phyloP scores from a whole-genome alignment of 208 protist genomes.

The Trypanosoma avium region DNA sequence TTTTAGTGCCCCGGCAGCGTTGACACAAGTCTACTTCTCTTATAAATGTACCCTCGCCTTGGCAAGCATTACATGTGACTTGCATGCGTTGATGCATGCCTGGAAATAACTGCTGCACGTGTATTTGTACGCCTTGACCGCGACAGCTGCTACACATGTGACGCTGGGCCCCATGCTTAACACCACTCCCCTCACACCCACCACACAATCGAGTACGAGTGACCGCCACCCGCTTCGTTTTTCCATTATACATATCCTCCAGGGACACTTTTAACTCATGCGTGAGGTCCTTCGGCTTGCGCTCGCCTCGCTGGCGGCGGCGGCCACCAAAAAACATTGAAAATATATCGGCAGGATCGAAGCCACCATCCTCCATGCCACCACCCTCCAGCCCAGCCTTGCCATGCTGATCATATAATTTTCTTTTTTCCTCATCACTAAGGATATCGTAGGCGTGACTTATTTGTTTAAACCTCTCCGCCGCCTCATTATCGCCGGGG shows the following conservation, averaged over 20 bases:
- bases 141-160: constrained; percentile 84
- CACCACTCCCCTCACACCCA: constrained; percentile 63
- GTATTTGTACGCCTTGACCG: constrained; percentile 89
- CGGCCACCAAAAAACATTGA: constrained; percentile 88
- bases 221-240: constrained; percentile 89
- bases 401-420: constrained; percentile 97
- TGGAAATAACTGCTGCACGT: constrained; percentile 91
- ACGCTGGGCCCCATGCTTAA: constrained; percentile 45
- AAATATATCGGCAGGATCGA: constrained; percentile 86
- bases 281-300: constrained; percentile 94
- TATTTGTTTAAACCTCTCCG: constrained; percentile 93
- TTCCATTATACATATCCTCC: constrained; percentile 97
- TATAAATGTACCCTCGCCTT: constrained; percentile 81
- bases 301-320: constrained; percentile 59
- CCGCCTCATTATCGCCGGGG: constrained; percentile 70
- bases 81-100: constrained; percentile 94
- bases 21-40: constrained; percentile 90
- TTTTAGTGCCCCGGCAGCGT: constrained; percentile 92
- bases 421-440: constrained; percentile 94
- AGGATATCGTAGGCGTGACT: constrained; percentile 97
- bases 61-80: constrained; percentile 87
- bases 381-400: constrained; percentile 95
- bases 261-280: constrained; percentile 92
- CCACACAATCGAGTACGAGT: constrained; percentile 75
- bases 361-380: constrained; percentile 50